These are phyloP conservation scores for Omphalotus guepiniiformis DNA, from an alignment of 768 basidiomycete species.

Conservation along the genomic window DNA sequence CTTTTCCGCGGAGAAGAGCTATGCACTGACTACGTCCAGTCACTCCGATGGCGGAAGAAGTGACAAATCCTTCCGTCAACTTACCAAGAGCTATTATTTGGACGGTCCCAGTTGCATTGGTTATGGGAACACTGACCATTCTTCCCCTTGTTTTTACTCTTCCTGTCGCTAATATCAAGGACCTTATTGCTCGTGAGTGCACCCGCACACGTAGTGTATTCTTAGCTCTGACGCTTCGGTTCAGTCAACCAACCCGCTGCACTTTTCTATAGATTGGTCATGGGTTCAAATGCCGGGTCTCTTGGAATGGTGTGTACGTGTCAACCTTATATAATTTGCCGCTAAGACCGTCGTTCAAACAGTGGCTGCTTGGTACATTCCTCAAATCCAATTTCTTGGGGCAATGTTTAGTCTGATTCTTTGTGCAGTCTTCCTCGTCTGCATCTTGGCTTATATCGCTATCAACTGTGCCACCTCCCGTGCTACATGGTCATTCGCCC, in stretches of 20 bases:
- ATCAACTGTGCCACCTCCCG: constrained; percentile 65
- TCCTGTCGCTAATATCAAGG: constrained; percentile 42
- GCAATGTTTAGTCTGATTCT: constrained; percentile 5
- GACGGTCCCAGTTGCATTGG: constrained; percentile 48
- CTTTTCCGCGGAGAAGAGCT: background rate
- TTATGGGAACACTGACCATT: constrained; percentile 49
- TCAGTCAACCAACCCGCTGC: constrained; percentile 47
- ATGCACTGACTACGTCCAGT: constrained; percentile 28
- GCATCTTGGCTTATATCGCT: constrained; percentile 61
- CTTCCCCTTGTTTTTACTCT: constrained; percentile 64
- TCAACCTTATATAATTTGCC: background rate
- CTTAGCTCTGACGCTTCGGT: background rate
- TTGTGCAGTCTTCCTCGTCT: constrained; percentile 45
- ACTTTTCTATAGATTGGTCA: constrained; percentile 57
- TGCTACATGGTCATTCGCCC: constrained; percentile 67
- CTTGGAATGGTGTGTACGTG: constrained; percentile 47
- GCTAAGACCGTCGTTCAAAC: background rate
- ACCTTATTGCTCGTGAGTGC: constrained; percentile 44
- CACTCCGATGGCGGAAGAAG: constrained; percentile 66
- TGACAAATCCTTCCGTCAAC: constrained; percentile 49
- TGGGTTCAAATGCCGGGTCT: constrained; percentile 60
- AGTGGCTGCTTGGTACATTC: constrained; percentile 40
- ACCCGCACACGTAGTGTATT: background rate
- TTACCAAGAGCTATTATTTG: constrained; percentile 53
- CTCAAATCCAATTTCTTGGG: background rate